Evolutionary conservation across 176 grass and related monocot species (phyloP), one percentile per base, ranked within the genome.

Genomic region (Oryza australiensis): DNA sequence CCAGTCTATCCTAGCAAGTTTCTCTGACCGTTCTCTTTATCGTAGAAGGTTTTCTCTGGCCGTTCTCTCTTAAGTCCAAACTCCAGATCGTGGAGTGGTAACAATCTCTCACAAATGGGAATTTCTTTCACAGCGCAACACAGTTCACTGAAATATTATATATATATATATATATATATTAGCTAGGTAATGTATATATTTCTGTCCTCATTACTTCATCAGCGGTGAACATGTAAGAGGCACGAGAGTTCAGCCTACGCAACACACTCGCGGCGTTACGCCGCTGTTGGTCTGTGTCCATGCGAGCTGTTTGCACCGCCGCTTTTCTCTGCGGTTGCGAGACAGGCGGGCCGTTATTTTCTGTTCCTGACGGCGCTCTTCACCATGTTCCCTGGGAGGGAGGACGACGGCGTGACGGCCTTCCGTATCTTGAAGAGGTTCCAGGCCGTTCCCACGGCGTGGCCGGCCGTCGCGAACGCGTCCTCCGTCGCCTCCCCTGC

Each of bases 341-440:
- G 18, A 9, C 29, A 4, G 14, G 24, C 26, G 7, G 14, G 24
- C 33, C 34, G n/a, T 91, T 49, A 88, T 35, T 67, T 91, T 48
- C 88, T 90, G 40, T 89, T 97, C 83, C 66, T 92, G 32, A 97
- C 86, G 10, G 92, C 92, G 71, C 57, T 92, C 76, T 87, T 97
- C 27, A 95, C 45, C 73, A 95, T 77, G 24, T 71, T 72, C 3
- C 90, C 90, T 0, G 93, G 86, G 29, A 85, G 43, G 4, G 93
- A 95, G 5, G 80, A 78, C 62, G 90, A 93, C 3, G 96, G 96
- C 0, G 64, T 89, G 66, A 95, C 74, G 55, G 93, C 93, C 90
- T 98, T 95, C 46, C 93, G 78, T 62, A 98, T 90, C 84, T 93
- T 95, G 88, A 95, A 98, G 27, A 95, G 20, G 89, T 98, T 98